A percentile compares a stretch with the other conserved stretches of the same genome.
Conservation (phyloP, 805 yeast genomes). For the Candida sanyiensis region DNA sequence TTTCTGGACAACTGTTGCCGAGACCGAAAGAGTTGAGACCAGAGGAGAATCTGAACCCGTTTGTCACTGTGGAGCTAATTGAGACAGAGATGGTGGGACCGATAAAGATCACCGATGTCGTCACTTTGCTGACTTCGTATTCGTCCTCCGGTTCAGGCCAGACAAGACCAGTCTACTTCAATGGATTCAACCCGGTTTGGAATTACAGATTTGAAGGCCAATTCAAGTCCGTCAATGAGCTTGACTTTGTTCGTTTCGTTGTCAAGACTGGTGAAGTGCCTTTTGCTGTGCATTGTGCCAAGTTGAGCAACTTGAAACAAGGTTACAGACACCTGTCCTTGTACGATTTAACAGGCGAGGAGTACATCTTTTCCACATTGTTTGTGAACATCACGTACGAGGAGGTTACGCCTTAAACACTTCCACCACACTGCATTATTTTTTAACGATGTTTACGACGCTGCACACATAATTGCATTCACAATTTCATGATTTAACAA, state of each 20-base stretch:
- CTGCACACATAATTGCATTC: background rate
- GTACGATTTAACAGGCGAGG: slow-evolving; percentile 77
- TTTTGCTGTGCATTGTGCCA: slow-evolving; percentile 57
- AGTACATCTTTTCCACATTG: slow-evolving; percentile 52
- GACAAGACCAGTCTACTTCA: slow-evolving; percentile 41
- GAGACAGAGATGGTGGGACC: slow-evolving; percentile 33
- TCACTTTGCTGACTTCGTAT: slow-evolving; percentile 2
- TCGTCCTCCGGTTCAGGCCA: slow-evolving; percentile 6
- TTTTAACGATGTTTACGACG: slow-evolving; percentile 1
- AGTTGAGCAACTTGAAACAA: slow-evolving; percentile 54
- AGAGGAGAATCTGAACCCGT: slow-evolving; percentile 51
- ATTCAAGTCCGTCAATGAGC: slow-evolving; percentile 33
- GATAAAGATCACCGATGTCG: slow-evolving; percentile 12
- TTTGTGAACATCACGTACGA: slow-evolving; percentile 33
- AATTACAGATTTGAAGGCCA: slow-evolving; percentile 44
- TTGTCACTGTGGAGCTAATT: slow-evolving; percentile 52
- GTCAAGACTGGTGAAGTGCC: slow-evolving; percentile 39
- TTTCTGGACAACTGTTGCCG: slow-evolving; percentile 86
- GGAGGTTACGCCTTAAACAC: too few species aligned
- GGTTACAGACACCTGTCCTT: slow-evolving; percentile 85
- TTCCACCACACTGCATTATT: background rate
- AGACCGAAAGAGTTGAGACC: slow-evolving; percentile 48
- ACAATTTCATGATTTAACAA: background rate
- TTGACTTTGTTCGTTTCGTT: slow-evolving; percentile 52
- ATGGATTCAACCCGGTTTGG: slow-evolving; percentile 91